phyloP scores from a whole-genome alignment of 805 yeast species.

The Priceomyces medius region DNA sequence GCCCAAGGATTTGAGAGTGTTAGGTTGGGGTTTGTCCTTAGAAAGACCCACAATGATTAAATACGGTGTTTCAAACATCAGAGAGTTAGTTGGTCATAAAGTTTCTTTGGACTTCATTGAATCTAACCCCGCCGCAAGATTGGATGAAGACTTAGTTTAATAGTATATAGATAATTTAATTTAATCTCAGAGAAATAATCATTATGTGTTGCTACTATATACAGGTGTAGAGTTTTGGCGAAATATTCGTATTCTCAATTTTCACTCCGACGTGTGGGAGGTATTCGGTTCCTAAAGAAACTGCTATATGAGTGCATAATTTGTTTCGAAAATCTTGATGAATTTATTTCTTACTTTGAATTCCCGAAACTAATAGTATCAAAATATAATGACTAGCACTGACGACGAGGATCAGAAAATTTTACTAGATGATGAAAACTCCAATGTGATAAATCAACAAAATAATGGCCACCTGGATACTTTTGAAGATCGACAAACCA shows the following conservation, averaged over 20 bases:
- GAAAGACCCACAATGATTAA: slow-evolving; percentile 99
- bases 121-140: slow-evolving; percentile 94
- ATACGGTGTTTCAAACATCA: slow-evolving; percentile 90
- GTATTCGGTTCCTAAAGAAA: background rate
- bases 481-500: background rate
- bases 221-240: background rate
- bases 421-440: background rate
- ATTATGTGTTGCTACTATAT: background rate
- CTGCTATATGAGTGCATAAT: background rate
- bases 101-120: slow-evolving; percentile 93
- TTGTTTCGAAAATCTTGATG: no score
- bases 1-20: slow-evolving; percentile 88
- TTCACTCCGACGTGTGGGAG: background rate
- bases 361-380: no score
- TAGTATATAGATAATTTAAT: background rate
- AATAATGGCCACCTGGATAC: background rate
- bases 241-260: background rate
- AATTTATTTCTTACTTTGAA: no score
- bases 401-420: background rate
- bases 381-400: no score
- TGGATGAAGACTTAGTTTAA: slow-evolving; percentile 57
- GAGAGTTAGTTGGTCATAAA: slow-evolving; percentile 97
- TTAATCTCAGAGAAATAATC: background rate
- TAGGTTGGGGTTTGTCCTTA: slow-evolving; percentile 95
- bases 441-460: background rate